A percentile compares a stretch with the other conserved stretches of the same genome.
These are phyloP conservation scores for Raddia distichophylla DNA, from an alignment of 176 grass and related monocot genomes.

Conservation along the genomic window DNA sequence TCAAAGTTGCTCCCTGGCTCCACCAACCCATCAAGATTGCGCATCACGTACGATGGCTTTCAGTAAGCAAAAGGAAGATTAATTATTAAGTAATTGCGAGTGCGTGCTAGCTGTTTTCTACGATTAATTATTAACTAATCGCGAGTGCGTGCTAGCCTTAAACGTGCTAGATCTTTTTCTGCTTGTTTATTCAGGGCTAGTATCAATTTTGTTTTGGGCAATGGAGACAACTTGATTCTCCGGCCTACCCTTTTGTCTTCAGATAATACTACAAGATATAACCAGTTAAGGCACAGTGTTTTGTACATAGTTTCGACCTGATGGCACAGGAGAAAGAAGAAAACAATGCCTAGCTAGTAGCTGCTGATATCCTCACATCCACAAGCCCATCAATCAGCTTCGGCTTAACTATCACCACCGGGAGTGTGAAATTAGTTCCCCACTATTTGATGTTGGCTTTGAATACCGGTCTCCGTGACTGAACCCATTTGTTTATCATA, in stretches of 20 bases:
- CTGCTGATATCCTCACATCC: too few species aligned
- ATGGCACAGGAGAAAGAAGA: too few species aligned
- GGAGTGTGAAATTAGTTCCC: not conserved
- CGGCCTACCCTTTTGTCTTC: too few species aligned
- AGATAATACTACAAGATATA: too few species aligned
- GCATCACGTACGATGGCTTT: not conserved
- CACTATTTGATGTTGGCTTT: conserved; percentile 12
- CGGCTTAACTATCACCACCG: too few species aligned
- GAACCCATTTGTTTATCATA: too few species aligned
- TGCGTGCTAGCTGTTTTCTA: not conserved
- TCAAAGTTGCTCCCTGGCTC: not conserved
- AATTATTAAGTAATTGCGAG: not conserved
- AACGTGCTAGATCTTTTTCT: not conserved
- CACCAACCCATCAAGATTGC: conserved; percentile 37
- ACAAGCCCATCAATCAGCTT: too few species aligned
- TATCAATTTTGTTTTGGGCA: too few species aligned
- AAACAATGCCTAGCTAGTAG: too few species aligned
- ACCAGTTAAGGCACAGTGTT: too few species aligned
- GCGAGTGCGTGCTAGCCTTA: conserved; percentile 17
- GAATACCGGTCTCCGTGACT: conserved; percentile 35
- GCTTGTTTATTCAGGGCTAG: not conserved
- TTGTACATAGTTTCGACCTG: too few species aligned
- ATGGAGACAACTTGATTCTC: too few species aligned
- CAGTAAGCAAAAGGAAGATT: conserved; percentile 3
- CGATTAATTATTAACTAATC: not conserved